These are phyloP conservation scores for Myriosclerotinia scirpicola DNA, from an alignment of 2,329 filamentous ascomycete species.

Conservation along the genomic window DNA sequence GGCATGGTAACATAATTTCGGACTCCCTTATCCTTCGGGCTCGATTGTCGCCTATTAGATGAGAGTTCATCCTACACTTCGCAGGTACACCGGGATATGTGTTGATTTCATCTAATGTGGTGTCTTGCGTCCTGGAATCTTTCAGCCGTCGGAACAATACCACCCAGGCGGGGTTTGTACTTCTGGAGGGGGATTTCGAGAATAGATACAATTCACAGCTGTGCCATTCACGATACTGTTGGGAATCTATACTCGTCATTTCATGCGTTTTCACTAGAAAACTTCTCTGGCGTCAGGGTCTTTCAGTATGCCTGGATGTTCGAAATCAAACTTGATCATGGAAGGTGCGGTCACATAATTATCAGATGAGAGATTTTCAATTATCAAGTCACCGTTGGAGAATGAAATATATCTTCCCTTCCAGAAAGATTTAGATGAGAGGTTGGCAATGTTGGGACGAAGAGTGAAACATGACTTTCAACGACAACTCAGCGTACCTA, in stretches of 20 bases:
- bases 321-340: no score
- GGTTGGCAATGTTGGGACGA: not conserved
- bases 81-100: not conserved
- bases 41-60: not conserved
- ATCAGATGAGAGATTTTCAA: not conserved
- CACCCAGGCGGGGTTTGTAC: not conserved
- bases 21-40: not conserved
- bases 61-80: not conserved
- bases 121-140: constrained; percentile 1
- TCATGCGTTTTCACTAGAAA: not conserved
- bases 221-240: not conserved
- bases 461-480: no score
- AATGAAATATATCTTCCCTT: not conserved
- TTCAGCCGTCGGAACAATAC: not conserved
- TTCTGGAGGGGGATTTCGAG: no score
- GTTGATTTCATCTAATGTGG: not conserved
- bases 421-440: not conserved
- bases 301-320: not conserved
- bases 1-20: no score
- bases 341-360: no score
- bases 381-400: accelerated
- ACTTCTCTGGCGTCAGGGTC: not conserved
- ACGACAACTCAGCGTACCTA: no score
- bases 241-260: not conserved
- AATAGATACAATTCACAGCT: no score